Evolutionary conservation across 495 filamentous ascomycete species (phyloP).

Genomic region (Penicillium taxi): DNA sequence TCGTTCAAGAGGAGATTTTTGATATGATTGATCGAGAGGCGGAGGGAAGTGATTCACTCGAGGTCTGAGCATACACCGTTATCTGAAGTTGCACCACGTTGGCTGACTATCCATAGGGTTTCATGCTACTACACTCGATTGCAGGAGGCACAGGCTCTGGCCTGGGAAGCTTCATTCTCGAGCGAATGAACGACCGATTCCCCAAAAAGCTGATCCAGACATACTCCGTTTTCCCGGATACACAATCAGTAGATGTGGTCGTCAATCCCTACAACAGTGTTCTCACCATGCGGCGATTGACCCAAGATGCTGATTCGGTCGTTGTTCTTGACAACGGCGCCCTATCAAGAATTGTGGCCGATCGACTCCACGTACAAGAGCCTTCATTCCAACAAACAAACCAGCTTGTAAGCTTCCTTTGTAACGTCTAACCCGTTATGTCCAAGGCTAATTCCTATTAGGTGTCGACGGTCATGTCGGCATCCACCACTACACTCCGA

Average conservation of each 20-base stretch:
- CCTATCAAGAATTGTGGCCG: constrained; percentile 85
- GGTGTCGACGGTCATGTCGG: constrained; percentile 97
- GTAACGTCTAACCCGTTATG: background rate
- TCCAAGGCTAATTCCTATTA: constrained; percentile 13
- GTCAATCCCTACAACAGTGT: constrained; percentile 98
- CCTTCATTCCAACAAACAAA: constrained; percentile 97
- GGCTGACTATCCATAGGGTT: constrained; percentile 49
- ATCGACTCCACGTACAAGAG: constrained; percentile 85
- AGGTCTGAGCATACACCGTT: constrained; percentile 41
- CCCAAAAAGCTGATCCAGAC: constrained; percentile 99
- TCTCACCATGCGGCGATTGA: constrained; percentile 80
- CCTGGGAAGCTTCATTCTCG: constrained; percentile 88
- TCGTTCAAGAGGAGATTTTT: constrained; percentile 91
- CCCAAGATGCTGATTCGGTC: constrained; percentile 94
- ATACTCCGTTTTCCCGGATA: constrained; percentile 96
- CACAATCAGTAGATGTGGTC: constrained; percentile 80
- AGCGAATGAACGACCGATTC: constrained; percentile 92
- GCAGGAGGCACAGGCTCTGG: constrained; percentile 95
- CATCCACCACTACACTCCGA: constrained; percentile 88
- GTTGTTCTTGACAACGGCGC: constrained; percentile 97
- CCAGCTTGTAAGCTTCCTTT: constrained; percentile 56
- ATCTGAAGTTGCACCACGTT: background rate
- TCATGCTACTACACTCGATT: constrained; percentile 97
- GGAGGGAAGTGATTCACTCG: constrained; percentile 92
- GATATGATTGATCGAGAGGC: constrained; percentile 99